Percentiles rank a stretch among this genome's conserved stretches.
phyloP scores from a whole-genome alignment of 2,329 filamentous ascomycete species.

The Graphiopsis chlorocephala region DNA sequence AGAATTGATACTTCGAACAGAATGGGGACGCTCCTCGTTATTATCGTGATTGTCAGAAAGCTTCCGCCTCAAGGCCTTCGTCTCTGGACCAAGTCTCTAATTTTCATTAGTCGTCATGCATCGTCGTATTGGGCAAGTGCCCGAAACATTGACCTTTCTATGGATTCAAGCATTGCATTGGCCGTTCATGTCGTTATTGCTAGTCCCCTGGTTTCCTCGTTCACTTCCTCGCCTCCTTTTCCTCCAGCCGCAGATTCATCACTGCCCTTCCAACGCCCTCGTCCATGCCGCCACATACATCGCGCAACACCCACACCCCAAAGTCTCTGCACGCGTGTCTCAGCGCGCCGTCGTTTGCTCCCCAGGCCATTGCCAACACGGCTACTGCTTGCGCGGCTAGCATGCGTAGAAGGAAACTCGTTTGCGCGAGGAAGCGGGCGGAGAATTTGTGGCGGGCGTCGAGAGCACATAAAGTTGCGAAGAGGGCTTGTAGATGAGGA shows the following conservation, averaged over 20 bases:
- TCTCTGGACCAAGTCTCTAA: too few species aligned
- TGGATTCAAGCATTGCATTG: not conserved
- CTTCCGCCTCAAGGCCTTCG: not conserved
- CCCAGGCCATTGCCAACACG: slow-evolving; percentile 55
- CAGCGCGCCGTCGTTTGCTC: slow-evolving; percentile 63
- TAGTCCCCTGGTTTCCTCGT: not conserved
- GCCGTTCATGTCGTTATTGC: not conserved
- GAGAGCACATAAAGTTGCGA: slow-evolving; percentile 57
- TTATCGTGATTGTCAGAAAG: not conserved
- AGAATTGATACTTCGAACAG: not conserved
- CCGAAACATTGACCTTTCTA: not conserved
- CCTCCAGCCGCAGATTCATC: not conserved
- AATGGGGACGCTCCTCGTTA: not conserved
- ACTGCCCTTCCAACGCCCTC: slow-evolving; percentile 57
- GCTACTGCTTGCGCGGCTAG: slow-evolving; percentile 51
- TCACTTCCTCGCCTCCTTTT: not conserved
- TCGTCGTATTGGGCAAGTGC: not conserved
- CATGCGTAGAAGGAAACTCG: slow-evolving; percentile 53
- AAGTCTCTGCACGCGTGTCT: slow-evolving; percentile 57
- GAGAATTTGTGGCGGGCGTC: slow-evolving; percentile 67
- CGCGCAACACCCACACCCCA: slow-evolving; percentile 61
- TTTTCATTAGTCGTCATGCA: not conserved
- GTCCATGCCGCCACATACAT: slow-evolving; percentile 64
- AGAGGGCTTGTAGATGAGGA: slow-evolving; percentile 57
- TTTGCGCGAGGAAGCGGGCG: slow-evolving; percentile 52